Conservation (phyloP, 345 rosid species). For the Erucastrum elatum region DNA sequence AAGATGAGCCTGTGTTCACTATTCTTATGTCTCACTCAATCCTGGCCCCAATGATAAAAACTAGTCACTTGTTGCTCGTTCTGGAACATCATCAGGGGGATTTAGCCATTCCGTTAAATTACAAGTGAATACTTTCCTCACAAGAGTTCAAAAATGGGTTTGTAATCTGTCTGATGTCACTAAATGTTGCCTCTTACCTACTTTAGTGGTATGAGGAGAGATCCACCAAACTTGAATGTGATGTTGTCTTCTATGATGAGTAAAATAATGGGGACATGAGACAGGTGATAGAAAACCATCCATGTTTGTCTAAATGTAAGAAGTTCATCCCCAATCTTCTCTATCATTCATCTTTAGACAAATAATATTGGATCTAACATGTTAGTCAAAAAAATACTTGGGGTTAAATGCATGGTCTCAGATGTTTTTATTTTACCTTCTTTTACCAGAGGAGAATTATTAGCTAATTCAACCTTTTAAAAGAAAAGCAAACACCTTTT, state of each 20-base stretch:
- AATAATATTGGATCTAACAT: background rate
- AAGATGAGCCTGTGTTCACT: conserved; percentile 19
- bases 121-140: conserved; percentile 35
- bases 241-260: conserved; percentile 34
- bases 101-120: conserved; percentile 39
- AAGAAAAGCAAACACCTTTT: conserved; percentile 20
- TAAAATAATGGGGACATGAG: conserved; percentile 40
- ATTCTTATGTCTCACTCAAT: conserved; percentile 36
- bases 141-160: conserved; percentile 8
- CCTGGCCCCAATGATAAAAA: conserved; percentile 42
- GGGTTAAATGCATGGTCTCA: conserved; percentile 6
- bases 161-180: conserved; percentile 22
- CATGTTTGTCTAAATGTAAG: conserved; percentile 33
- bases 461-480: background rate
- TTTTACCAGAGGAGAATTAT: background rate
- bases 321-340: conserved; percentile 30
- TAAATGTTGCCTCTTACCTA: conserved; percentile 33
- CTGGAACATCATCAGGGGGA: conserved; percentile 31
- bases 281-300: conserved; percentile 34
- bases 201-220: conserved; percentile 35
- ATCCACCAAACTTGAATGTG: conserved; percentile 44
- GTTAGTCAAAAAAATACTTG: background rate
- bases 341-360: conserved; percentile 12
- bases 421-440: conserved; percentile 4
- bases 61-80: conserved; percentile 51